Evolutionary conservation across 1,284 basidiomycete species (phyloP), one percentile per base, ranked within the genome.

Genomic region (Termitomyces sp.): DNA sequence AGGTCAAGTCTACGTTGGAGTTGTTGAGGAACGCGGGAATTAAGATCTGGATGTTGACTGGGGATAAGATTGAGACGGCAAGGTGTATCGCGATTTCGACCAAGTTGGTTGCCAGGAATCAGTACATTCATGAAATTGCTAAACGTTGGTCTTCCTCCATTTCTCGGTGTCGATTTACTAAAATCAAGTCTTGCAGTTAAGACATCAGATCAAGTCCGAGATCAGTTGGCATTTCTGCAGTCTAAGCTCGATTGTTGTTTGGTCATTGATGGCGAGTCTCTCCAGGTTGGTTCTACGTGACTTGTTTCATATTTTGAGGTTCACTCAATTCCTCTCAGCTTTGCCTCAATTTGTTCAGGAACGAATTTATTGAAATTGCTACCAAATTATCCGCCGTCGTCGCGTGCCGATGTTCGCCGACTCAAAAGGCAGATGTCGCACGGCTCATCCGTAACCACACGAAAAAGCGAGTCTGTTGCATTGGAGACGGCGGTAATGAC

Each of bases 31-130:
- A 99, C 66, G 97, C 96, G 0, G 96, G 96, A 1, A 87, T 99
- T 71, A 97, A 93, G 76, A 97, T 99, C 52, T 99, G 97, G 97
- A 99, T 99, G 97, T 76, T 99, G 62, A 99, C 97, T 0, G 97
- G 97, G 0, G 97, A 99, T 72, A 99, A 99, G 75, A 94, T 99
- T 57, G 97, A 99, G 75, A 99, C 97, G 2, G 97, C 97, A 6
- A 91, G 95, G 30, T 97, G 95, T 70, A 99, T 99, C 62, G 95
- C 96, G 1, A 94, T 98, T 57, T 97, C 93, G 34, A 97, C 92
- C 28, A 99, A 98, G 67, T 77, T 99, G 21, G 96, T 99, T 0
- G 89, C 93, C 14, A 79, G 97, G 60, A 94, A 94, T 64, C 97
- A 99, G 68, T 98, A 97, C 66, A 97, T 99, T 33, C 95, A 98